Base-by-base conservation (phyloP, 1,284 basidiomycete genomes). In the Trametes pubescens region DNA sequence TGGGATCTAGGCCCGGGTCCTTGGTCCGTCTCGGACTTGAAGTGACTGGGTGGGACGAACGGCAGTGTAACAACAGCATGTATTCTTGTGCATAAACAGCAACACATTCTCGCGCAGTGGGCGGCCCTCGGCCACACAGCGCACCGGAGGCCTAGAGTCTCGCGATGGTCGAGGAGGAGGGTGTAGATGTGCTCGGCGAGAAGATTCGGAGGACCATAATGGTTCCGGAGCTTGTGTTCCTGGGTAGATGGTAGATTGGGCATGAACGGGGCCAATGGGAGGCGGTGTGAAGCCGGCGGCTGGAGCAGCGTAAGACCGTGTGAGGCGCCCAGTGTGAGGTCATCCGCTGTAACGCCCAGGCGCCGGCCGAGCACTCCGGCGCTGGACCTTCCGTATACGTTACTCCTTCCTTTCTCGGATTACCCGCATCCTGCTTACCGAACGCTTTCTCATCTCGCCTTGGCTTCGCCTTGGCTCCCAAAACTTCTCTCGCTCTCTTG, bases 281-380 rank as follows among this genome's bases (percentile, higher is more conserved):
- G n/a, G 46, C 13, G 18, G 26, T 3, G 40, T 16, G 18, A 16
- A 43, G 40, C 37, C 37, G 40, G 40, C 44, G 51, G 51, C 14
- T 40, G 59, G 51, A 18, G 11, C 24, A 54, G 38, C 26, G 29
- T 44, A 44, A 44, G 59, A 46, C 24, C 38, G 46, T 16, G 21
- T 2, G 18, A 61, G 62, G 29, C 57, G 66, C 66, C 60, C 43
- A 38, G 51, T 21, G 60, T 65, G 60, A 62, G 60, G 66, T 67
- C 66, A 67, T 67, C 49, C 49, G 49, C 29, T 40, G 38, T 40
- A 40, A 40, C 38, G 38, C 11, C 38, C 38, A 40, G 38, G 38
- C 38, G 38, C 38, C 38, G 38, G 38, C 18, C 29, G 29, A 32
- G 38, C 38, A 14, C 38, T 40, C 38, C 38, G 38, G 38, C 38